Evolutionary conservation across 1,284 basidiomycete genomes (phyloP), one percentile per base, ranked within the genome.

Genomic region (Naganishia cerealis): DNA sequence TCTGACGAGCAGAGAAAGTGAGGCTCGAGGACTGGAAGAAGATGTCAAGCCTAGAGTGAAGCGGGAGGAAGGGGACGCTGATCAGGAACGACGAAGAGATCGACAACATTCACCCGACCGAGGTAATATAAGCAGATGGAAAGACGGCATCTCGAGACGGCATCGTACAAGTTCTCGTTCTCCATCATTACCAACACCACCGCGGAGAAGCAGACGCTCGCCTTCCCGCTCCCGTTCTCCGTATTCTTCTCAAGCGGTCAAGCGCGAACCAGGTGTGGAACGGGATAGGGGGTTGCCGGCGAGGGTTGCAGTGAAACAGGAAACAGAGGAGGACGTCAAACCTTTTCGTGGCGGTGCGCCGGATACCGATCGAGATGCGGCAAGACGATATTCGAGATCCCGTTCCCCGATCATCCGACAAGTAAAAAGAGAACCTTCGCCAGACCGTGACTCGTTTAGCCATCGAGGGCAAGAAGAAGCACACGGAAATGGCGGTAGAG

Each of bases 271-370:
- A 55, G 21, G 16, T 21, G 3, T 33, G 29, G 46, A 50, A 50
- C 9, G 18, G n/a, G 15, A 7, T 50, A 50, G 46, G 5, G 2
- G 29, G 29, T 33, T 6, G 29, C n/a, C 46, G 15, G 46, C 46
- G 24, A 50, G 46, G 46, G 21, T 9, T 2, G 46, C 24, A 50
- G 46, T 50, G 21, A 50, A 50, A 50, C 46, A 50, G 46, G 46
- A 50, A 50, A 50, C 46, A n/a, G 46, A 39, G 33, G 59, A 50
- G 21, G 48, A 62, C 40, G 43, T 62, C 48, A 62, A 62, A 48
- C 59, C 59, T 13, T 62, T 50, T 10, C 48, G 46, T n/a, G 24
- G 24, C 46, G 46, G 46, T 24, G 46, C 21, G 46, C 46, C 46
- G 21, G 46, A 50, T 50, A n/a, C 4, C 13, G 1, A 50, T 9